phyloP scores from a whole-genome alignment of 176 grass and related monocot species.

The Chloris gayana region DNA sequence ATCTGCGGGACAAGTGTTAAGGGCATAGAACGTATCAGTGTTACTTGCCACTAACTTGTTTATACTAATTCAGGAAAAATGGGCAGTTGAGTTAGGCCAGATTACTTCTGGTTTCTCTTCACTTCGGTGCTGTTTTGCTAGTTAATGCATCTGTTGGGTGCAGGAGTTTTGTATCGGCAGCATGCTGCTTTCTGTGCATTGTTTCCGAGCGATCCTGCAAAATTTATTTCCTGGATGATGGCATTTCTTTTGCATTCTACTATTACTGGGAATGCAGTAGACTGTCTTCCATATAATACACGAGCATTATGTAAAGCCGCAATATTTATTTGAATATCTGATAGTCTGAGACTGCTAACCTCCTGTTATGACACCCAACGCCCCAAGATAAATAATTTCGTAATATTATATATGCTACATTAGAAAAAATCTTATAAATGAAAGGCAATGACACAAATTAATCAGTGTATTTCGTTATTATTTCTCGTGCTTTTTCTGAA shows the following conservation, averaged over 20 bases:
- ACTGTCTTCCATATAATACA: neutral
- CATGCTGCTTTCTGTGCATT: conserved; percentile 32
- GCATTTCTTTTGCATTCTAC: neutral
- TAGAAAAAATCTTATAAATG: no score
- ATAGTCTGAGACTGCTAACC: no score
- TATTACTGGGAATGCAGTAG: conserved; percentile 2
- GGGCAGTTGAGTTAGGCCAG: conserved; percentile 44
- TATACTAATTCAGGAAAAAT: conserved; percentile 31
- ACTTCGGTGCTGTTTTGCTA: neutral
- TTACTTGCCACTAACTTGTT: conserved; percentile 21
- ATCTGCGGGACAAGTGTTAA: conserved; percentile 35
- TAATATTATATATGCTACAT: no score
- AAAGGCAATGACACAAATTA: no score
- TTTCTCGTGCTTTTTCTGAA: no score
- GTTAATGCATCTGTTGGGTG: neutral
- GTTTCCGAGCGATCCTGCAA: conserved; percentile 42
- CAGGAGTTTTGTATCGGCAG: conserved; percentile 44
- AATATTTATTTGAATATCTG: no score
- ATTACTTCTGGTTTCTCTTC: conserved; percentile 15
- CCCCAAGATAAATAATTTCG: no score
- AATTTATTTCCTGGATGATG: neutral
- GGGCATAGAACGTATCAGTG: neutral
- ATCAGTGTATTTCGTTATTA: no score
- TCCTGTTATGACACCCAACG: no score
- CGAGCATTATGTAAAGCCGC: no score